Percentiles rank a stretch among this genome's conserved stretches.
These are phyloP conservation scores for Chloris gayana DNA, from an alignment of 176 grass and related monocot species.

Conservation along the genomic window DNA sequence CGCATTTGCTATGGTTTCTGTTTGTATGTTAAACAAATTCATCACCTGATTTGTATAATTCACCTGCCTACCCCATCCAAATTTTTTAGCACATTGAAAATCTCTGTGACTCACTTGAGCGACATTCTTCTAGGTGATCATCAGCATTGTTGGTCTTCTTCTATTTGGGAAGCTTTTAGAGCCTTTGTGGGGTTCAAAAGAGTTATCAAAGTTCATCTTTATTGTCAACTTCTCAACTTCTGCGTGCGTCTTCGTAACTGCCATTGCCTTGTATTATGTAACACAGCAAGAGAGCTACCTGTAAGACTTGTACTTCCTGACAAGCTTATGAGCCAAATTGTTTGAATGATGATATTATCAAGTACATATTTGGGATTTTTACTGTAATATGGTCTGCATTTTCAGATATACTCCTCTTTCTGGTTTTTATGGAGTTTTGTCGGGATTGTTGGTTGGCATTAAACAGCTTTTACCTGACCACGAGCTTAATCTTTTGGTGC, in stretches of 20 bases:
- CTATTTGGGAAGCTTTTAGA: slow-evolving; percentile 86
- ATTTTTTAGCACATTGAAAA: not conserved
- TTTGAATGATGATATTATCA: slow-evolving; percentile 15
- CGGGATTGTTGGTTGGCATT: slow-evolving; percentile 89
- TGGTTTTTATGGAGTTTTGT: slow-evolving; percentile 93
- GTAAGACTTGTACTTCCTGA: slow-evolving; percentile 62
- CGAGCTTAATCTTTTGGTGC: slow-evolving; percentile 69
- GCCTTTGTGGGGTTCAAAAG: slow-evolving; percentile 89
- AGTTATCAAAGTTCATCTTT: slow-evolving; percentile 95
- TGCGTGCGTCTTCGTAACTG: slow-evolving; percentile 75
- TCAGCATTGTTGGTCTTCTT: slow-evolving; percentile 89
- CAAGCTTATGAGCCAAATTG: not conserved
- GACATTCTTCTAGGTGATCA: slow-evolving; percentile 57
- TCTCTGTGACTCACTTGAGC: slow-evolving; percentile 4
- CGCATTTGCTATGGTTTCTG: slow-evolving; percentile 2
- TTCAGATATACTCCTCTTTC: slow-evolving; percentile 88
- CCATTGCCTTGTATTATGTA: slow-evolving; percentile 81
- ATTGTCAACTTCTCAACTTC: slow-evolving; percentile 88
- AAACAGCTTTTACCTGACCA: slow-evolving; percentile 97
- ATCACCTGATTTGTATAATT: slow-evolving; percentile 9
- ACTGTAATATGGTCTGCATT: slow-evolving; percentile 17
- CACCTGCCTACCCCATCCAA: not conserved
- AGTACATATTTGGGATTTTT: slow-evolving; percentile 12
- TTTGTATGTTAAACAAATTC: slow-evolving; percentile 30
- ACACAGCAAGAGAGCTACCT: slow-evolving; percentile 84